Conservation (phyloP, 176 grass and related monocot species). For the Hyparrhenia diplandra region DNA sequence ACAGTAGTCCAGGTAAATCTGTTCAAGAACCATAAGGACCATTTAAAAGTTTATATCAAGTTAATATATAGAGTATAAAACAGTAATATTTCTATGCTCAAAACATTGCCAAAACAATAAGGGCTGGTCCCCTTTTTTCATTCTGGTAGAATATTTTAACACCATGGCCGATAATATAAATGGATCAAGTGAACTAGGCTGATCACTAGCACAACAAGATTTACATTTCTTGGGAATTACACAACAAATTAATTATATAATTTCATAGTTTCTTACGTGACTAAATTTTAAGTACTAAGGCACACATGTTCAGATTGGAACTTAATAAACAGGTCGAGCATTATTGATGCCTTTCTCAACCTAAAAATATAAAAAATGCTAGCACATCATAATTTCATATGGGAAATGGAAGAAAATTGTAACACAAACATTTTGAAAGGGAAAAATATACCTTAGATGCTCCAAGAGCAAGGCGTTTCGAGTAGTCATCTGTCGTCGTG, state of each 20-base stretch:
- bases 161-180: not conserved
- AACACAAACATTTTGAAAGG: not conserved
- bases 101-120: not conserved
- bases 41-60: not conserved
- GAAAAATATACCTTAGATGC: constrained; percentile 49
- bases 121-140: not conserved
- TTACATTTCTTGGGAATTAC: not conserved
- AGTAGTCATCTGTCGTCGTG: constrained; percentile 80
- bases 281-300: constrained; percentile 51
- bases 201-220: not conserved
- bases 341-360: constrained; percentile 57
- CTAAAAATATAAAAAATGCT: constrained; percentile 36
- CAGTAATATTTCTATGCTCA: not conserved
- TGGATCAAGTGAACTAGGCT: not conserved
- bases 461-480: constrained; percentile 73
- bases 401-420: constrained; percentile 9
- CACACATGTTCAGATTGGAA: constrained; percentile 39
- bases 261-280: constrained; percentile 43
- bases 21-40: not conserved
- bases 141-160: not conserved
- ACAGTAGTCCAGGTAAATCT: not conserved
- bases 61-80: not conserved
- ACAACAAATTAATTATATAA: constrained; percentile 10
- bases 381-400: not conserved
- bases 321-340: constrained; percentile 55